Evolutionary conservation across 225 moss, liverwort and hornwort species (phyloP).

Genomic region (Pleurozium schreberi): DNA sequence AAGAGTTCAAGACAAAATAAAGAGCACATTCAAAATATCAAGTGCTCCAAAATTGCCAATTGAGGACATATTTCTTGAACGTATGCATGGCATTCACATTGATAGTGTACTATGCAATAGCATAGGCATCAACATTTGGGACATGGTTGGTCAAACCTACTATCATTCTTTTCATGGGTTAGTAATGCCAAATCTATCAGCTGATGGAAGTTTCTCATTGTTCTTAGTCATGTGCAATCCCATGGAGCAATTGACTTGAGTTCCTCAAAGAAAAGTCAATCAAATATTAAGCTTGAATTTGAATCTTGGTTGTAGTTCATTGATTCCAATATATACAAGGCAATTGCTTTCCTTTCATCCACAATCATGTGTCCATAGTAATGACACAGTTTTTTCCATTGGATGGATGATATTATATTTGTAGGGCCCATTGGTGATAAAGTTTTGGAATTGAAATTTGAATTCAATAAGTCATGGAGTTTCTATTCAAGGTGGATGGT

Average conservation of each 20-base stretch:
- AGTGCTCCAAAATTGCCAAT: fast-evolving
- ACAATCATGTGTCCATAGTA: neutral
- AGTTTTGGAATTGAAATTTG: neutral
- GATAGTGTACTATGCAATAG: neutral
- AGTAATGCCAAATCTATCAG: neutral
- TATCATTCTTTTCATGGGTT: neutral
- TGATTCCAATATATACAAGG: neutral
- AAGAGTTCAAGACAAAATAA: neutral
- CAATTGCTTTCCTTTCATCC: fast-evolving
- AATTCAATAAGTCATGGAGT: neutral
- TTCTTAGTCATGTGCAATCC: neutral
- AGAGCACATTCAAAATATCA: fast-evolving
- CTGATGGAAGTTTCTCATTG: neutral
- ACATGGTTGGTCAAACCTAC: fast-evolving
- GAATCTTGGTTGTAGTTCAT: neutral
- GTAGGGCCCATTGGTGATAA: neutral
- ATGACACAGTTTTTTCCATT: neutral
- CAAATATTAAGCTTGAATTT: neutral
- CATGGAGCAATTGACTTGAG: too few species aligned
- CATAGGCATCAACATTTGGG: neutral
- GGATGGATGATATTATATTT: neutral
- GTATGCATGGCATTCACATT: neutral
- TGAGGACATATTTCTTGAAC: neutral
- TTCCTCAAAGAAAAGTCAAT: neutral
- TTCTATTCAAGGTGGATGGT: neutral